Base-by-base conservation (phyloP, 768 basidiomycete genomes). In the Kwoniella heveanensis region DNA sequence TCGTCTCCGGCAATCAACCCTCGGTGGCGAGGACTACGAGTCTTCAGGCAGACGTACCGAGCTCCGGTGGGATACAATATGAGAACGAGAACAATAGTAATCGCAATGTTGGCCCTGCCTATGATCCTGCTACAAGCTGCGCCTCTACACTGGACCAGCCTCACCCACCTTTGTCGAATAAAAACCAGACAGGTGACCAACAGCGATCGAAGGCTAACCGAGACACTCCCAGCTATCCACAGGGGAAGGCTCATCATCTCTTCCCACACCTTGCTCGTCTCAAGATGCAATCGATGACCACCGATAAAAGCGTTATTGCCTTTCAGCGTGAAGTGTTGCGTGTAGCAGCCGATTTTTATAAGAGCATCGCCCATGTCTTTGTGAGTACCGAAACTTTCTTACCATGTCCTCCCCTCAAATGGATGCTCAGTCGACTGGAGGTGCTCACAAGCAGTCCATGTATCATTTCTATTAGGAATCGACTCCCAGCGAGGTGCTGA, bases 251-350 rank as follows among this genome's bases (percentile, higher is more conserved):
- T 10, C 8, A 6, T 25, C 30, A 37, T 39, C 58, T 29, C 39
- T 44, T 21, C n/a, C 29, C 58, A 9, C 50, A 52, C 48, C 36
- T 60, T 19, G 26, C 24, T 6, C 50, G 21, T n/a, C 27, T 61
- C 19, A 48, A 54, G 44, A 61, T 61, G 60, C 30, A n/a, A 30
- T 8, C 52, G 15, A 1, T 57, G 25, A 22, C 50, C 5, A 32
- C 10, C 2, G 51, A 54, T 37, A 53, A 49, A 21, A 32, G 47
- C 29, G 46, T 60, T 15, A 48, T 52, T 37, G 39, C 17, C 22
- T 65, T 65, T 32, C 64, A 65, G 27, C 52, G 54, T 12, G 50
- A 58, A 39, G 48, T 65, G 1, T 22, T 60, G n/a, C 24, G 27
- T 22, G 49, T 53, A 48, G 52, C 57, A 3, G 57, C 57, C n/a